Percentiles rank a stretch among this genome's conserved stretches.
Conservation (phyloP, 1,284 basidiomycete species). For the Trametes sp. region DNA sequence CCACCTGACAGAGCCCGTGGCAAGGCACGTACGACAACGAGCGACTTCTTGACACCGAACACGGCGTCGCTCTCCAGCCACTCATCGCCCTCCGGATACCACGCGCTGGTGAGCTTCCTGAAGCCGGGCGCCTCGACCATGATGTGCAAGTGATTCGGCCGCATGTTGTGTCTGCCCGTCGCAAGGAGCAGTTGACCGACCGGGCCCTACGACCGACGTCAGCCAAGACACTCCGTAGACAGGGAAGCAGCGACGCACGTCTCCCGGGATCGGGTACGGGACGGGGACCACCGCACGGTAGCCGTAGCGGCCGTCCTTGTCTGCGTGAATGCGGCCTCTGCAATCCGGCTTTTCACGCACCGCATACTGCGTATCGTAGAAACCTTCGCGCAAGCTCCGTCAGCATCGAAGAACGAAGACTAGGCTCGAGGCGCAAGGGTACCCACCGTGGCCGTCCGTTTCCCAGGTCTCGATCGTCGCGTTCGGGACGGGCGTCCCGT, state of each 20-base stretch:
- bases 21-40: conserved; percentile 57
- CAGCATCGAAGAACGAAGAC: background rate
- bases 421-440: conserved; percentile 40
- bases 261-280: conserved; percentile 82
- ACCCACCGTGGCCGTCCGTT: conserved; percentile 75
- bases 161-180: conserved; percentile 76
- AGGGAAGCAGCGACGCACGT: conserved; percentile 49
- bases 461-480: conserved; percentile 88
- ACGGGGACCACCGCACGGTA: conserved; percentile 83
- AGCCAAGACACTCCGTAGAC: conserved; percentile 18
- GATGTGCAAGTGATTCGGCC: conserved; percentile 84
- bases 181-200: conserved; percentile 69
- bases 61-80: conserved; percentile 76
- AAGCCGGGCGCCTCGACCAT: conserved; percentile 75
- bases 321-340: conserved; percentile 72
- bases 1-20: conserved; percentile 13
- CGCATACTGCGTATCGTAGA: conserved; percentile 72
- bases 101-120: conserved; percentile 75
- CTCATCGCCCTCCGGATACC: conserved; percentile 77
- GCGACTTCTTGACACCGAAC: conserved; percentile 79
- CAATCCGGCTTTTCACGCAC: conserved; percentile 74
- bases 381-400: conserved; percentile 44
- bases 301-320: conserved; percentile 70
- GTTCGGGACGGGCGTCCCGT: conserved; percentile 72
- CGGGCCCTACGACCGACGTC: conserved; percentile 60